A percentile compares a stretch with the other conserved stretches of the same genome.
phyloP scores from a whole-genome alignment of 495 filamentous ascomycete genomes.

The Xylaria nigripes region DNA sequence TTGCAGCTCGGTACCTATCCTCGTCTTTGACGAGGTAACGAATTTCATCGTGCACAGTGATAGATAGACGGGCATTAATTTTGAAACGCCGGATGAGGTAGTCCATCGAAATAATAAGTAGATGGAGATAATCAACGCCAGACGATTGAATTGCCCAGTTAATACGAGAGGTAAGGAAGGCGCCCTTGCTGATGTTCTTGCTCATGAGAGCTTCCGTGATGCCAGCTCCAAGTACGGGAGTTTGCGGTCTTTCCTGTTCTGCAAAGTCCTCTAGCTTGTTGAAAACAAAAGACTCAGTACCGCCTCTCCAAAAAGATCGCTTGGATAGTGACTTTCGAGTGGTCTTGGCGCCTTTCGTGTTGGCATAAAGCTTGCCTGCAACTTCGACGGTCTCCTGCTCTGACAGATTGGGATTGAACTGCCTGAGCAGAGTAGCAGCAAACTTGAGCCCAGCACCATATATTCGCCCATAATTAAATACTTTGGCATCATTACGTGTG shows the following conservation, averaged over 20 bases:
- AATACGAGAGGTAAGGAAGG: slow-evolving; percentile 91
- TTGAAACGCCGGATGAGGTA: slow-evolving; percentile 83
- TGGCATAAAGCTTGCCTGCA: slow-evolving; percentile 72
- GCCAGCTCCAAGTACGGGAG: slow-evolving; percentile 88
- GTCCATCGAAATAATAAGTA: slow-evolving; percentile 91
- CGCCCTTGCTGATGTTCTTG: slow-evolving; percentile 78
- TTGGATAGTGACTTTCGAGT: slow-evolving; percentile 59
- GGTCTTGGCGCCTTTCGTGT: slow-evolving; percentile 80
- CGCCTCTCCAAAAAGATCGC: slow-evolving; percentile 85
- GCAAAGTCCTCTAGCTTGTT: slow-evolving; percentile 97
- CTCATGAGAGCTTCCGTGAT: slow-evolving; percentile 93
- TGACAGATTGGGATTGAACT: slow-evolving; percentile 80
- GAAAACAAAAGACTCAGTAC: slow-evolving; percentile 96
- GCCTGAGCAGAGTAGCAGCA: slow-evolving; percentile 76
- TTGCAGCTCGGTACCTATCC: slow-evolving; percentile 78
- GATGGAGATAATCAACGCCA: slow-evolving; percentile 94
- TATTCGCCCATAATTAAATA: slow-evolving; percentile 98
- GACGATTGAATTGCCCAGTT: slow-evolving; percentile 99
- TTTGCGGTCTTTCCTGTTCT: slow-evolving; percentile 83
- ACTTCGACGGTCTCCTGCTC: slow-evolving; percentile 68
- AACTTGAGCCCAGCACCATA: slow-evolving; percentile 95
- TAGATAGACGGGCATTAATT: slow-evolving; percentile 71
- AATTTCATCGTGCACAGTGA: slow-evolving; percentile 97
- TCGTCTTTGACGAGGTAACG: slow-evolving; percentile 80
- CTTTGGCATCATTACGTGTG: slow-evolving; percentile 87